Evolutionary conservation across 768 basidiomycete species (phyloP).

Genomic region (Termitomyces sp.): DNA sequence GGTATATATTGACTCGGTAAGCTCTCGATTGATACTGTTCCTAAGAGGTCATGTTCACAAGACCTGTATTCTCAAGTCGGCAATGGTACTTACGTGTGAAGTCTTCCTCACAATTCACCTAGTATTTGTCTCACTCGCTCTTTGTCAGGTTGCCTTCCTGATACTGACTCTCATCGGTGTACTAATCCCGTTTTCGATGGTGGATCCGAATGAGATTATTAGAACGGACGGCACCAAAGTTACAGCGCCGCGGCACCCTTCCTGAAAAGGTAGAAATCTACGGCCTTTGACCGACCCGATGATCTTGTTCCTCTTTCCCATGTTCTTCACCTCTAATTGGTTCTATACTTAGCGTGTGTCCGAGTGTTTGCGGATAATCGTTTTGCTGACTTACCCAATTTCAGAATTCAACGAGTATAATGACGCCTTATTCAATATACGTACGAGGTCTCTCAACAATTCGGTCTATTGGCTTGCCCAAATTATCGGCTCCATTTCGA

Average conservation of each 20-base stretch:
- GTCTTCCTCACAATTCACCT: neutral
- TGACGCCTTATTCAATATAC: slow-evolving; percentile 74
- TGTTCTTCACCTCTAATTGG: slow-evolving; percentile 83
- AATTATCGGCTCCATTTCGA: slow-evolving; percentile 67
- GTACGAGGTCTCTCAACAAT: slow-evolving; percentile 71
- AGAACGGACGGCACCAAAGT: slow-evolving; percentile 74
- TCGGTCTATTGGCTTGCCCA: slow-evolving; percentile 78
- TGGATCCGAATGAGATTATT: slow-evolving; percentile 64
- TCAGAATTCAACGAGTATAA: slow-evolving; percentile 79
- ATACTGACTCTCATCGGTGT: slow-evolving; percentile 68
- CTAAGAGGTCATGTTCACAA: neutral
- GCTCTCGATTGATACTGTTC: slow-evolving; percentile 10
- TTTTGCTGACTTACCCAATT: neutral
- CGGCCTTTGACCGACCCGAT: slow-evolving; percentile 70
- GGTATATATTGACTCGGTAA: slow-evolving; percentile 21
- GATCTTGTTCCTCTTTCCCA: slow-evolving; percentile 74
- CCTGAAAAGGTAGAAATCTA: slow-evolving; percentile 74
- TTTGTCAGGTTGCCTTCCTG: slow-evolving; percentile 64
- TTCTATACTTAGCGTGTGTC: slow-evolving; percentile 83
- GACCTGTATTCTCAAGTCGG: slow-evolving; percentile 34
- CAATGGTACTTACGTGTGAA: slow-evolving; percentile 70
- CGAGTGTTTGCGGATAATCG: neutral
- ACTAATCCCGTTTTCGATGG: slow-evolving; percentile 63
- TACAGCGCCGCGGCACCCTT: slow-evolving; percentile 54
- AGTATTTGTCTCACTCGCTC: neutral